Percentiles rank a stretch among this genome's conserved stretches.
Conservation (phyloP, 176 grass and related monocot species). For the Poa pratensis region DNA sequence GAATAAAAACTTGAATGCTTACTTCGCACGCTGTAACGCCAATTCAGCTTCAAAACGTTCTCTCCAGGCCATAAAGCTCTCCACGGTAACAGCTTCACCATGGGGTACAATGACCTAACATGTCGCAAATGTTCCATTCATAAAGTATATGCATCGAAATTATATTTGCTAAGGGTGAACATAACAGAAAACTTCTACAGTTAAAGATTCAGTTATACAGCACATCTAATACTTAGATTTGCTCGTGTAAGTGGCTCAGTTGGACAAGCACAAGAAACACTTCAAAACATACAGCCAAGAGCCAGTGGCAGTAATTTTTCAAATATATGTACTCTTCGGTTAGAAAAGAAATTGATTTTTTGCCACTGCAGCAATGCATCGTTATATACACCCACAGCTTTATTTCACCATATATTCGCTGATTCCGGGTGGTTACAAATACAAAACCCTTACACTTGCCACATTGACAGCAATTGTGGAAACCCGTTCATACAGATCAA, state of each 20-base stretch:
- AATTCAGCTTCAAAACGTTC: constrained; percentile 98
- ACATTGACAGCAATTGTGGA: constrained; percentile 5
- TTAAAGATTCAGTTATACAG: constrained; percentile 7
- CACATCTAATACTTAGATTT: neutral
- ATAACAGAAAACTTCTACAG: neutral
- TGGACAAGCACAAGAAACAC: constrained; percentile 18
- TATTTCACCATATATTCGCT: constrained; percentile 4
- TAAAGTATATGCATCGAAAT: constrained; percentile 21
- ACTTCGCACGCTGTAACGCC: constrained; percentile 92
- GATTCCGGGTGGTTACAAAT: constrained; percentile 10
- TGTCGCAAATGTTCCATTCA: constrained; percentile 31
- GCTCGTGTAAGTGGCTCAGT: neutral
- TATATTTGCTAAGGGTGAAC: neutral
- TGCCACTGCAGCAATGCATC: neutral
- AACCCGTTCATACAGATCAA: constrained; percentile 7
- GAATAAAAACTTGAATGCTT: constrained; percentile 49
- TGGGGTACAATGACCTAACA: constrained; percentile 92
- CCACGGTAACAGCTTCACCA: constrained; percentile 90
- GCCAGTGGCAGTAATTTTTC: neutral
- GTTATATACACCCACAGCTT: neutral
- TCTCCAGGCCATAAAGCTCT: constrained; percentile 97
- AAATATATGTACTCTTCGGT: neutral
- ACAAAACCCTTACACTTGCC: neutral
- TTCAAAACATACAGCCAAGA: constrained; percentile 23
- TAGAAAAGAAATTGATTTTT: neutral